These are phyloP conservation scores for Fraxinus anomala DNA, from an alignment of 257 asterid species.

Conservation along the genomic window DNA sequence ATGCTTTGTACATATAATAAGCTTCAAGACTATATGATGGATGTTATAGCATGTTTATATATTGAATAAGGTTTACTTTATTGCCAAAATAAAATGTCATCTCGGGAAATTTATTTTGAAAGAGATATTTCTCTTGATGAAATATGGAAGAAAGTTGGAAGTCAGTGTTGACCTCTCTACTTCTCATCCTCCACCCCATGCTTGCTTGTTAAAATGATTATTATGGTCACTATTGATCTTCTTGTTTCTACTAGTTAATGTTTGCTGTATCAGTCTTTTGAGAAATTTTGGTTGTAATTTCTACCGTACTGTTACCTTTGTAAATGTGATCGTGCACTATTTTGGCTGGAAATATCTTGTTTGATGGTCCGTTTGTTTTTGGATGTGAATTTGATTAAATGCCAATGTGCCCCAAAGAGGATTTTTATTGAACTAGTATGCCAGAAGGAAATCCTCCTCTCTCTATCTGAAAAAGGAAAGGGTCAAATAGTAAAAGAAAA, in stretches of 20 bases:
- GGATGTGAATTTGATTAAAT: constrained; percentile 1
- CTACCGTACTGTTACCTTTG: neutral
- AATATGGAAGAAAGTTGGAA: neutral
- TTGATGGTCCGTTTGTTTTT: neutral
- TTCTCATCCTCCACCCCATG: neutral
- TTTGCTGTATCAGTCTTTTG: neutral
- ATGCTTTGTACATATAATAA: no score
- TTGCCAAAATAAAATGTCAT: neutral
- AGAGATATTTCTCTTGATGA: neutral
- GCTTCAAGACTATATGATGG: neutral
- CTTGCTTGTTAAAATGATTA: neutral
- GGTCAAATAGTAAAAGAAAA: no score
- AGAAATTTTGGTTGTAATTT: no score
- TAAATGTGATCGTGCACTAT: neutral
- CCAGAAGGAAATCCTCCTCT: no score
- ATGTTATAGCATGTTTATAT: neutral
- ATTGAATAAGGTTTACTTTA: no score
- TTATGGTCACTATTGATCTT: neutral
- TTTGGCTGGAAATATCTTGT: neutral
- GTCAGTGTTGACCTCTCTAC: neutral
- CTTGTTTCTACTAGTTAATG: neutral
- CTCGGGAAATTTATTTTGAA: neutral
- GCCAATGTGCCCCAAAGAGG: constrained; percentile 7
- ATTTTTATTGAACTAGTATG: neutral
- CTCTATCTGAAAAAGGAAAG: neutral